A percentile compares a stretch with the other conserved stretches of the same genome.
Conservation (phyloP, 768 basidiomycete species). For the Tylopilus subfusipes region DNA sequence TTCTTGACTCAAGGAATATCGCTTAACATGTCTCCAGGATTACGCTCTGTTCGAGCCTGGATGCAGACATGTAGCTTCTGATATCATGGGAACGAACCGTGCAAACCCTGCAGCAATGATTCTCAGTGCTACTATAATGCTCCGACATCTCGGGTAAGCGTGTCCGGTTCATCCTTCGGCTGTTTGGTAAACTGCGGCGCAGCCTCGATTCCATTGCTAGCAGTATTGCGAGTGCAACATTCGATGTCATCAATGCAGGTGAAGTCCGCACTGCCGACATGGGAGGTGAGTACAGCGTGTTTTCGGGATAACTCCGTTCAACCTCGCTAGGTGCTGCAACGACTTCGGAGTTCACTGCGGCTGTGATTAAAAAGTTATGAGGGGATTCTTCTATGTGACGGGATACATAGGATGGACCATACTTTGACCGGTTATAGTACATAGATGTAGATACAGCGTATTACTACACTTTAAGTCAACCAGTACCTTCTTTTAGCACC, state of each 20-base stretch:
- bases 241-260: conserved; percentile 85
- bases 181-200: conserved; percentile 7
- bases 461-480: conserved; percentile 1
- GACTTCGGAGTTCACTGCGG: conserved; percentile 93
- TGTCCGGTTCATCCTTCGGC: conserved; percentile 11
- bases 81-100: conserved; percentile 94
- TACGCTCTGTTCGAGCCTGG: conserved; percentile 99
- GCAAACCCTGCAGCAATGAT: conserved; percentile 99
- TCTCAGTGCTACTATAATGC: conserved; percentile 96
- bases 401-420: background rate
- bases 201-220: conserved; percentile 93
- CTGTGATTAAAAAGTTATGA: conserved; percentile 80
- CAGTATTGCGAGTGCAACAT: conserved; percentile 86
- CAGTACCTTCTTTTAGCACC: conserved; percentile 17
- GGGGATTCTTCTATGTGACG: background rate
- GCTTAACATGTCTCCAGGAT: conserved; percentile 48
- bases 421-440: conserved; percentile 12
- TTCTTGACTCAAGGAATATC: background rate
- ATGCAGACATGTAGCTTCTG: conserved; percentile 91
- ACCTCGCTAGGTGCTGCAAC: conserved; percentile 65
- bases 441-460: conserved; percentile 27
- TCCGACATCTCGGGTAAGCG: conserved; percentile 87
- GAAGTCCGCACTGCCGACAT: conserved; percentile 93
- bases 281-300: conserved; percentile 61
- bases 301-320: conserved; percentile 4